Conservation (phyloP, 164 flowering plant species). For the Aristolochia fimbriata region DNA sequence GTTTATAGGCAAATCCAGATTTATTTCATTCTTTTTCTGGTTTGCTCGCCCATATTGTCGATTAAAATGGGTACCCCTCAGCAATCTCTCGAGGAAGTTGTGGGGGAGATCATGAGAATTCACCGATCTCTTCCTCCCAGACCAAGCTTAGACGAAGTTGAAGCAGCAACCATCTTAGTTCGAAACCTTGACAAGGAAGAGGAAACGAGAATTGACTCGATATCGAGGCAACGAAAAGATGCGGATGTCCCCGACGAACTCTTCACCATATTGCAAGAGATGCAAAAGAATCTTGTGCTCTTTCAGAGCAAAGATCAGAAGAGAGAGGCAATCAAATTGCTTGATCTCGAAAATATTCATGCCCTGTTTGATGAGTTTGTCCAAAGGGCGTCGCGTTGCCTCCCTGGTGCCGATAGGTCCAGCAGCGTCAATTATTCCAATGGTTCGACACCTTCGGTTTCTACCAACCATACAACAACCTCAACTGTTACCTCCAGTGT, state of each 20-base stretch:
- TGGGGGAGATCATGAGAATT: conserved; percentile 54
- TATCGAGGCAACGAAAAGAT: conserved; percentile 22
- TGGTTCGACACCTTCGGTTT: conserved; percentile 6
- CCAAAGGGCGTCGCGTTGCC: conserved; percentile 45
- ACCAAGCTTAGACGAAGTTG: conserved; percentile 55
- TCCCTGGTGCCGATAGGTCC: conserved; percentile 21
- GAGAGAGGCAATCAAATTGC: conserved; percentile 31
- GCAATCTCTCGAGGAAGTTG: conserved; percentile 28
- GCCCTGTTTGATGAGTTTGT: conserved; percentile 33
- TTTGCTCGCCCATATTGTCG: not conserved
- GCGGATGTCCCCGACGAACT: conserved; percentile 32
- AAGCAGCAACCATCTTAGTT: conserved; percentile 47
- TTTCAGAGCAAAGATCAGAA: conserved; percentile 34
- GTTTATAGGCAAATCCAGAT: not conserved
- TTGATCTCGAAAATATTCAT: conserved; percentile 35
- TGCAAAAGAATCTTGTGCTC: conserved; percentile 24
- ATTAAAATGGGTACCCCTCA: conserved; percentile 15
- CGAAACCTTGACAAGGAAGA: conserved; percentile 58
- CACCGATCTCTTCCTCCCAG: conserved; percentile 61
- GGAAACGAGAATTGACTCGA: conserved; percentile 36
- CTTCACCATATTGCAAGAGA: conserved; percentile 32
- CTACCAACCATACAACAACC: conserved; percentile 2
- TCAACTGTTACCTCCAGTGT: not conserved
- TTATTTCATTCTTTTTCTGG: not conserved
- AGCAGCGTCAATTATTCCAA: conserved; percentile 5